Evolutionary conservation across 2,329 filamentous ascomycete genomes (phyloP).

Genomic region (Stenocarpella maydis): DNA sequence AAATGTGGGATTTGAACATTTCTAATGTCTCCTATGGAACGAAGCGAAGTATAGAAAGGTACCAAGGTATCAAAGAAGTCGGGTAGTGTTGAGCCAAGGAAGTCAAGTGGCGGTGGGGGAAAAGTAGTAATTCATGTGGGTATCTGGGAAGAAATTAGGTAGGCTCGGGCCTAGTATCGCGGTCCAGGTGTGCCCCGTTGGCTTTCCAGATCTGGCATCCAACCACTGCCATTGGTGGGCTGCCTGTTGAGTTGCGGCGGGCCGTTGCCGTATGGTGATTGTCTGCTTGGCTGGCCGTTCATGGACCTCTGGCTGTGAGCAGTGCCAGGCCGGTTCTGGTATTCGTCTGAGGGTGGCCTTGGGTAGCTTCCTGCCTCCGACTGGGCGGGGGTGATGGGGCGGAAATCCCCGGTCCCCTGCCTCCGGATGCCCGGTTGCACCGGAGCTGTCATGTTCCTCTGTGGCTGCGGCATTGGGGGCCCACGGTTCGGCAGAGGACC

Average conservation of each 20-base stretch:
- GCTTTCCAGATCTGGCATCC: constrained; percentile 28
- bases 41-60: constrained; percentile 29
- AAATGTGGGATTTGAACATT: neutral
- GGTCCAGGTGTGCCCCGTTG: constrained; percentile 33
- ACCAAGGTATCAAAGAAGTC: constrained; percentile 33
- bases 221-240: constrained; percentile 12
- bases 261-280: neutral
- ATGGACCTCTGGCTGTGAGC: constrained; percentile 34
- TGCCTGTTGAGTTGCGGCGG: constrained; percentile 15
- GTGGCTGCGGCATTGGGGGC: constrained; percentile 39
- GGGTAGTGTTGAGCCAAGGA: constrained; percentile 6
- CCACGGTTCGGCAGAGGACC: constrained; percentile 40
- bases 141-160: neutral
- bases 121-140: neutral
- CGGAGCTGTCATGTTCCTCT: constrained; percentile 48
- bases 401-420: constrained; percentile 21
- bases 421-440: constrained; percentile 29
- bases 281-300: constrained; percentile 19
- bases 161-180: constrained; percentile 12
- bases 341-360: constrained; percentile 21
- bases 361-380: constrained; percentile 21
- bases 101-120: neutral
- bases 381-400: constrained; percentile 4
- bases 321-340: constrained; percentile 32
- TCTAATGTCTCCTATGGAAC: constrained; percentile 17